These are phyloP conservation scores for Tympanopsis confertula DNA, from an alignment of 2,329 filamentous ascomycete genomes.

Conservation along the genomic window DNA sequence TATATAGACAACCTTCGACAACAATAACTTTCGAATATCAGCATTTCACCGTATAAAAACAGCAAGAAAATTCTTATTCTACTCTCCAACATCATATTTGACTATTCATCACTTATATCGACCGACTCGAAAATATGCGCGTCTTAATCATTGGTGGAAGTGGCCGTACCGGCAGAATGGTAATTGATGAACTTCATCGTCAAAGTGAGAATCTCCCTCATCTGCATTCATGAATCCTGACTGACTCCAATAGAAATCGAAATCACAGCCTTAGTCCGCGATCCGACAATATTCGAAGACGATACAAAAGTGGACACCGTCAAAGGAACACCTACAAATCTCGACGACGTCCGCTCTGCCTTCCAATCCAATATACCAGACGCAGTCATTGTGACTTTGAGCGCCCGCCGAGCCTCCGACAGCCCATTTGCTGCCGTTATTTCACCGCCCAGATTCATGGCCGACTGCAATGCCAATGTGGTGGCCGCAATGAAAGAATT, in stretches of 20 bases:
- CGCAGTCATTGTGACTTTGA: constrained; percentile 25
- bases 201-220: neutral
- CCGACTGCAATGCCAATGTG: constrained; percentile 19
- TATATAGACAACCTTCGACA: too few relatives aligned
- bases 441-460: constrained; percentile 23
- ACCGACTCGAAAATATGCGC: too few relatives aligned
- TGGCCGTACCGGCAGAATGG: neutral
- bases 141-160: neutral
- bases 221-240: neutral
- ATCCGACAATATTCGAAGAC: neutral
- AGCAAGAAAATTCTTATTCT: too few relatives aligned
- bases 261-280: neutral
- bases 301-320: neutral
- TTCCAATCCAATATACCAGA: constrained; percentile 7
- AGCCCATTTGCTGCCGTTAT: constrained; percentile 23
- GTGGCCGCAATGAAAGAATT: constrained; percentile 17
- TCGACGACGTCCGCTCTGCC: constrained; percentile 8
- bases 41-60: too few relatives aligned
- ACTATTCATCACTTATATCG: too few relatives aligned
- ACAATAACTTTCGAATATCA: too few relatives aligned
- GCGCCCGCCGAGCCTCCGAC: constrained; percentile 20
- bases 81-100: too few relatives aligned
- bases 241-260: neutral
- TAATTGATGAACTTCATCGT: neutral
- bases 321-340: neutral